Base-by-base conservation (phyloP, 2,329 filamentous ascomycete genomes). In the Pseudogymnoascus sp. region DNA sequence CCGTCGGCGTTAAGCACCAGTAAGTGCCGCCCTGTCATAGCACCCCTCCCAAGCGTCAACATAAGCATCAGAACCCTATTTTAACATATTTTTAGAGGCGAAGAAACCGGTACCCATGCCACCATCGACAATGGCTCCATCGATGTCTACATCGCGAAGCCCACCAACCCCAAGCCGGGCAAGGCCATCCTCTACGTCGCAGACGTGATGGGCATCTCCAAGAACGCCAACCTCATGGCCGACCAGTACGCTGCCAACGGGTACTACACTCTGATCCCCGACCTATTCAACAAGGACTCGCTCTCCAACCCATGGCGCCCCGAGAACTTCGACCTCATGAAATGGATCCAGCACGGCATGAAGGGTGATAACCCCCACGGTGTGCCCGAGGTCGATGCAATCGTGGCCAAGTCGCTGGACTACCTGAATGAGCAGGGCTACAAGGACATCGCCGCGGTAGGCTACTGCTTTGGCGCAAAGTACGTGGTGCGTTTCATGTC, bases 401-500 rank as follows among this genome's bases (percentile, higher is more conserved):
- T 84, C 64, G 75, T 84, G 60, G 72, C 75, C 59, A 70, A 72
- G 47, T 77, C 76, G 57, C 80, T 88, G 69, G 81, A 83, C 71
- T 78, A 82, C 61, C 71, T 91, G 60, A 80, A 80, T 63, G 76
- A 78, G 59, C 77, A 83, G 59, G 80, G 81, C 1, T 72, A 81
- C 50, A 83, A 81, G 71, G 82, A 80, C 65, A 74, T 91, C 36
- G 88, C 82, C 1, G 81, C 78, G 12, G 82, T 85, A 0, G 88
- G 88, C 0, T 91, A 91, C 74, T 91, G 89, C 74, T 89, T 91
- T 66, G 88, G 89, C 37, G 88, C 80, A 61, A 89, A 89, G 82
- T 91, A 89, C 72, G 83, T 90, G 35, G 80, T 81, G 60, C 84
- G 91, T 41, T 88, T 86, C 77, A 80, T 85, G 69, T 58, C 77